Base-by-base conservation (phyloP, 495 filamentous ascomycete genomes). In the Thermothielavioides terrestris region DNA sequence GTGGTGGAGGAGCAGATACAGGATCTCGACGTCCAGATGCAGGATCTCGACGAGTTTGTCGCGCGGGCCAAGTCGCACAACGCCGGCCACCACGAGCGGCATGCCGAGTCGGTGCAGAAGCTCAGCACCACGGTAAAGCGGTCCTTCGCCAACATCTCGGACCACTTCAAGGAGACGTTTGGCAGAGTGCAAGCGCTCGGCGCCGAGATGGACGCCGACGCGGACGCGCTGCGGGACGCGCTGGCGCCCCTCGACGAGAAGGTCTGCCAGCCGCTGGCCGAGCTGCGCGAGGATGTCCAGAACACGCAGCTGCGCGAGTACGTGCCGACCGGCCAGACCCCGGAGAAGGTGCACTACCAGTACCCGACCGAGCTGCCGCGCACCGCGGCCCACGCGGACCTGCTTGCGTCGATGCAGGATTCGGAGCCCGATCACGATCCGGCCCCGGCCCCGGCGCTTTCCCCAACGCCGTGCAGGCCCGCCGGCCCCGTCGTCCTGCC, bases 1-100 rank as follows among this genome's bases (percentile, higher is more conserved):
- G 92, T 94, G 56, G 91, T 96, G 9, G 85, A 90, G 60, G 83
- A 82, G 22, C 94, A 97, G 65, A 85, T 95, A 70, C 76, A 75
- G 32, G 83, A 94, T 49, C 84, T 98, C 68, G 83, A 85, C 49
- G 74, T 73, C 7, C 88, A 97, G 67, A 91, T 98, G 80, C 77
- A 77, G 54, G 84, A 86, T 6, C 75, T 97, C 6, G 92, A 95
- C 66, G 86, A 89, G 51, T 95, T 95, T 54, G 87, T 96, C 28
- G 74, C 85, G 23, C 85, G 86, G 37, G 89, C 94, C 12, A 81
- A 83, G 47, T 83, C 78, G 6, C 84, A 92, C 54, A 96, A 96
- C 60, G 77, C 84, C 32, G 64, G 68, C 10, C 89, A 92, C 63
- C 80, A 89, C 56, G 71, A 81, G 27, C 75, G 62, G 31, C 83